These are phyloP conservation scores for Sporothrix pallida DNA, from an alignment of 2,329 filamentous ascomycete species.

Conservation along the genomic window DNA sequence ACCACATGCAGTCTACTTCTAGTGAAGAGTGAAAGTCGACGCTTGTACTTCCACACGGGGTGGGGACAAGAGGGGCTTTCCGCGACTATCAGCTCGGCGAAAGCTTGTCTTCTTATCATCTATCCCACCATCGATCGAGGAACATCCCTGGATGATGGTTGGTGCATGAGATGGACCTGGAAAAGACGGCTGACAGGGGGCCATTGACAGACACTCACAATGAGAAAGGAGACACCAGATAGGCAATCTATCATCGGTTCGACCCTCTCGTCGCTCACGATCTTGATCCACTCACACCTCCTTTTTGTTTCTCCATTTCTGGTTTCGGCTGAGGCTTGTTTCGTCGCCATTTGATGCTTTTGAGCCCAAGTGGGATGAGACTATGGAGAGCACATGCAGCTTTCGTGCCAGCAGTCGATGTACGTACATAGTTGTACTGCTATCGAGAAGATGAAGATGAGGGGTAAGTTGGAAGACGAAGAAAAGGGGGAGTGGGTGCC, in stretches of 20 bases:
- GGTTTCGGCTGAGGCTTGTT: background rate
- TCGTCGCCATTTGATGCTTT: background rate
- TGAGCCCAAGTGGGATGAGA: background rate
- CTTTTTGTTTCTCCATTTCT: constrained; percentile 7
- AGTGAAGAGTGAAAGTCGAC: no score
- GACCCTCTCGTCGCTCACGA: background rate
- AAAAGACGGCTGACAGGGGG: no score
- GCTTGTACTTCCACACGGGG: background rate
- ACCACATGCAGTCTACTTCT: background rate
- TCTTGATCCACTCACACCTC: background rate
- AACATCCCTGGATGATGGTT: background rate
- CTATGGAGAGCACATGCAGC: background rate
- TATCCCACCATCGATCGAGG: constrained; percentile 16
- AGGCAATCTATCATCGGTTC: background rate
- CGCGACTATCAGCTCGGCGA: background rate
- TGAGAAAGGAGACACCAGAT: background rate
- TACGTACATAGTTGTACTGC: background rate
- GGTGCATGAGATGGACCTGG: background rate
- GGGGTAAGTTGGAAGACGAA: background rate
- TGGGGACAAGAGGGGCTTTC: constrained; percentile 6
- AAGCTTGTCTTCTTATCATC: background rate
- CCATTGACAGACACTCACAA: no score
- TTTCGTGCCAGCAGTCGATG: background rate
- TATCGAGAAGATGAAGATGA: background rate
- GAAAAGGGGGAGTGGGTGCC: background rate